phyloP scores from a whole-genome alignment of 768 basidiomycete species.

The Trametes cinnabarina region DNA sequence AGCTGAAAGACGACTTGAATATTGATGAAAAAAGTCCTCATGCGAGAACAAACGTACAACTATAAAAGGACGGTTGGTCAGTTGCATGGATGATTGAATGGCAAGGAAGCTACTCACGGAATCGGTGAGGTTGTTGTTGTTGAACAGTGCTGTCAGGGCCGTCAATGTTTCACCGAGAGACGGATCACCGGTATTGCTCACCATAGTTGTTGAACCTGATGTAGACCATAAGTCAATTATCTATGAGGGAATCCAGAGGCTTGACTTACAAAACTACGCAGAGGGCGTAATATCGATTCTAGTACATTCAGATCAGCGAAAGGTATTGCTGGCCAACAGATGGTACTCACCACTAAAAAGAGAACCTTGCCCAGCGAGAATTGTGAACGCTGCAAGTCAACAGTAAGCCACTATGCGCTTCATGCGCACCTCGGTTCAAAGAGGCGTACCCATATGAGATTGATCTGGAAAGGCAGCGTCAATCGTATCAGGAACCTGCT shows the following conservation, averaged over 20 bases:
- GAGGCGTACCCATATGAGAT: slow-evolving; percentile 51
- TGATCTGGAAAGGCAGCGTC: slow-evolving; percentile 34
- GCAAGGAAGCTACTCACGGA: slow-evolving; percentile 12
- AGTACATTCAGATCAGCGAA: neutral
- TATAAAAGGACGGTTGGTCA: neutral
- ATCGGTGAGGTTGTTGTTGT: slow-evolving; percentile 23
- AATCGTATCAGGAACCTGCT: neutral
- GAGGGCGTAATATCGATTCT: slow-evolving; percentile 62
- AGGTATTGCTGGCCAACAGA: neutral
- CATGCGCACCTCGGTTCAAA: neutral
- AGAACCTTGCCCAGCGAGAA: slow-evolving; percentile 56
- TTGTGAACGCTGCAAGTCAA: slow-evolving; percentile 41
- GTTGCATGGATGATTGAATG: neutral
- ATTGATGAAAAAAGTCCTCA: too few relatives aligned
- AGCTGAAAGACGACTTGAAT: neutral
- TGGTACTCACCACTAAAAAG: slow-evolving; percentile 48
- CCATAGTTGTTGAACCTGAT: slow-evolving; percentile 55
- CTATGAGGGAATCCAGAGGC: neutral
- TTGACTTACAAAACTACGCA: slow-evolving; percentile 47
- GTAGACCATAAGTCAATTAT: neutral
- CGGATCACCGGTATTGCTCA: slow-evolving; percentile 23
- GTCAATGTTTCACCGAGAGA: neutral
- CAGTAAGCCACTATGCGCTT: neutral
- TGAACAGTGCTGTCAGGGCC: slow-evolving; percentile 42
- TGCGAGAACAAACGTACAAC: slow-evolving; percentile 19